Evolutionary conservation across 306 rosid species (phyloP).

Genomic region (Prosopis cineraria): DNA sequence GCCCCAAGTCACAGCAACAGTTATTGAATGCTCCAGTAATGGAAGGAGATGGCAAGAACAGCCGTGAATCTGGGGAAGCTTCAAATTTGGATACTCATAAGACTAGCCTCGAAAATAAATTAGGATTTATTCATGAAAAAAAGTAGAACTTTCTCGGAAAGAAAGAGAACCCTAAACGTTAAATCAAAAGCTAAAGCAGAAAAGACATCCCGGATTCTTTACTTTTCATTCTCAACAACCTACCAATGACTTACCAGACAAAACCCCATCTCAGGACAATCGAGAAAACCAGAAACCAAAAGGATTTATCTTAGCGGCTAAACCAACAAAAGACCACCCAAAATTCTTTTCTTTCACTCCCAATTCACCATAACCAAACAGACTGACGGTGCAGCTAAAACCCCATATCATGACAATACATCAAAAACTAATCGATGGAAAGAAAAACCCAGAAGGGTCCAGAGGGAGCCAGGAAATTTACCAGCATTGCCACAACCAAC

Average conservation of each 20-base stretch:
- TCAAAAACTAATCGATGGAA: not conserved
- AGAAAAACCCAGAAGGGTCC: not conserved
- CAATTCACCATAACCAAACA: not conserved
- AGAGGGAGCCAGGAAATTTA: constrained; percentile 16
- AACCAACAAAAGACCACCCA: not conserved
- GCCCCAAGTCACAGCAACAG: not conserved
- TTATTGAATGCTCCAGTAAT: not conserved
- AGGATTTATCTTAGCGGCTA: not conserved
- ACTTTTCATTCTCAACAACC: not conserved
- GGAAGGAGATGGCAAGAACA: not conserved
- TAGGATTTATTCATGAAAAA: not conserved
- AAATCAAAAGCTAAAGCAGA: constrained; percentile 7
- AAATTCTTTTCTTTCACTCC: not conserved
- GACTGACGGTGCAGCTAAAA: not conserved
- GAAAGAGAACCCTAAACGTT: constrained; percentile 3
- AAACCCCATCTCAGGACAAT: not conserved
- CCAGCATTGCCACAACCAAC: constrained; percentile 99
- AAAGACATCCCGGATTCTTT: not conserved
- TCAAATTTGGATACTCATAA: not conserved
- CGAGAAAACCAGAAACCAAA: not conserved
- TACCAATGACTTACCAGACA: not conserved
- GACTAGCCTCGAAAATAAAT: not conserved
- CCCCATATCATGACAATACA: not conserved
- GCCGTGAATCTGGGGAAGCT: not conserved
- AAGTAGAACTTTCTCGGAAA: not conserved